Base-by-base conservation (phyloP, 129 eudicot genomes). In the Flaveria brownii region DNA sequence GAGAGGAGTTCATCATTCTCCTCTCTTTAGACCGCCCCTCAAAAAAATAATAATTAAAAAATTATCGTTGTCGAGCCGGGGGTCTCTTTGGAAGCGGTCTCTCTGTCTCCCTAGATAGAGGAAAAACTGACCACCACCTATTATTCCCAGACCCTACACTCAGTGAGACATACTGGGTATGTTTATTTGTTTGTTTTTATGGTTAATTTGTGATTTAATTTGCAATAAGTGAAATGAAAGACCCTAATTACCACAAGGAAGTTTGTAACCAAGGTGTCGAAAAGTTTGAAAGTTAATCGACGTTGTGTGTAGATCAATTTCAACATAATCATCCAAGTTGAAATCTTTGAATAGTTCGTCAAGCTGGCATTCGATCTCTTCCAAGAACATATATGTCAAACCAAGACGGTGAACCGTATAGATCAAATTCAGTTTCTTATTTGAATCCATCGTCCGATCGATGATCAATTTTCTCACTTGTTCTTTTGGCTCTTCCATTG, bases 391-490 rank as follows among this genome's bases (percentile, higher is more conserved):
- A 64, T 83, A 83, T 2, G 84, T 63, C 23, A 83, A 46, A 45
- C 84, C 87, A 39, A 83, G 84, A 70, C 87, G 87, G 3, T 79
- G 81, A 5, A 83, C 55, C 0, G 87, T 16, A 47, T 83, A 73
- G 9, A 79, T 83, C 62, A 78, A 52, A 22, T 18, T 43, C 6
- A 83, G 66, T 64, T 83, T 80, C 65, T 63, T 70, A 3, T 66
- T 50, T 6, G 77, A 65, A 49, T 59, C 78, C 16, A 43, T 73
- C 7, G 65, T 30, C 11, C 12, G 39, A 16, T 65, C 54, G 8
- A 50, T 13, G 18, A 83, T 71, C 81, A 46, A 45, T 22, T 23
- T 56, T 39, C 78, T 79, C 72, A 83, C 62, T 68, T 74, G 70
- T 45, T 78, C 78, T 52, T 74, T 78, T n/a, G 82, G 78, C 39